Evolutionary conservation across 1,139 yeast genomes (phyloP), one percentile per base, ranked within the genome.

Genomic region (Pichia sp.): DNA sequence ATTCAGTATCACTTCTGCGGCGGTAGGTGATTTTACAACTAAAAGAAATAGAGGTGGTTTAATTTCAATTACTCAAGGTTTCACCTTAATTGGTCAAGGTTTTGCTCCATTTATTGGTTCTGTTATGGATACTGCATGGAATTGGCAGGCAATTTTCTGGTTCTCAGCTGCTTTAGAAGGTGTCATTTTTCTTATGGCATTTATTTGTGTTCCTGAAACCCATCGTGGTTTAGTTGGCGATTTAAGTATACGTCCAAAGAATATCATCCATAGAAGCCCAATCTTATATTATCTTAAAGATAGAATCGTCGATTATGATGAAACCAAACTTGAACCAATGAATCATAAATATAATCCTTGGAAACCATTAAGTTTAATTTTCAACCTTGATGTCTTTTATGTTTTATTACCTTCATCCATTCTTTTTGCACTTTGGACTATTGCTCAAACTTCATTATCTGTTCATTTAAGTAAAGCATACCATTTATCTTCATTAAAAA

Each of bases 81-180:
- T 81, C n/a, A 75, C 81, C 4, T 70, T 84, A 9, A 59, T 84
- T 20, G 95, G 94, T 1, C 84, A 80, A 58, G 88, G 87, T 0
- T 70, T 85, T 52, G 90, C 95, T 7, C 88, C 94, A 0, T 66
- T 86, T 13, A 66, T 86, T 25, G 95, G 95, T 22, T 85, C 90
- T 8, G 77, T 74, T 0, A 63, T 86, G 35, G 76, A 81, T 3
- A 66, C 76, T 2, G 44, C 77, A 69, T 77, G 83, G 70, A 74
- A 77, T 13, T 86, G 95, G 94, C 71, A 88, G 51, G 80, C 87
- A 0, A 79, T 85, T 23, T 87, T 86, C 59, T 82, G 87, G 79
- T 83, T 85, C 53, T 65, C 85, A 45, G 80, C 84, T 5, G 79
- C 84, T 23, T 76, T 81, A 5, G 73, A 82, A 18, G 80, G 80